A percentile compares a stretch with the other conserved stretches of the same genome.
Conservation (phyloP, 78 protist species). For the Mantamonas sphyraenae region DNA sequence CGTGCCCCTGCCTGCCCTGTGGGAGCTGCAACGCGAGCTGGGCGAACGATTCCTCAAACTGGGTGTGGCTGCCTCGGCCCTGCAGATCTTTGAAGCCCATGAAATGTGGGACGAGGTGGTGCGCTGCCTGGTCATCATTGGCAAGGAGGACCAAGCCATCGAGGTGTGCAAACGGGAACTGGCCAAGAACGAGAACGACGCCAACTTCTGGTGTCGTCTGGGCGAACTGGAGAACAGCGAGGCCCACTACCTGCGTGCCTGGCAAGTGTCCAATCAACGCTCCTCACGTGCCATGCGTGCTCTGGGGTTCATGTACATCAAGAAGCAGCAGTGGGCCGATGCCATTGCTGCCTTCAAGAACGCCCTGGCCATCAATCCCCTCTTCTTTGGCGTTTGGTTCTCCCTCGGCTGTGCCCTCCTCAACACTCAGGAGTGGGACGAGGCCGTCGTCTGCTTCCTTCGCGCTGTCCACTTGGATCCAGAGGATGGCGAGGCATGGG, state of each 20-base stretch:
- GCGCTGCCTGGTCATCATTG: conserved; percentile 36
- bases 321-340: conserved; percentile 12
- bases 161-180: background rate
- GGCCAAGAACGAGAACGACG: background rate
- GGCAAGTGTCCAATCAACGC: conserved; percentile 39
- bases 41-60: conserved; percentile 37
- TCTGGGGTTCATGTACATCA: conserved; percentile 26
- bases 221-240: conserved; percentile 27
- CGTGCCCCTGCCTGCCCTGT: background rate
- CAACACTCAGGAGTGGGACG: conserved; percentile 37
- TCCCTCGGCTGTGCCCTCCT: conserved; percentile 57
- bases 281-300: conserved; percentile 54
- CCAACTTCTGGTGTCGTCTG: conserved; percentile 30
- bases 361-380: conserved; percentile 52
- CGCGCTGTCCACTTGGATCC: conserved; percentile 46
- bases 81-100: conserved; percentile 16
- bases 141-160: background rate
- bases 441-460: conserved; percentile 25
- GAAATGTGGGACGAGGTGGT: conserved; percentile 67
- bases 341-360: conserved; percentile 19
- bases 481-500: conserved; percentile 55
- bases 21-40: conserved; percentile 35
- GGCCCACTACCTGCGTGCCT: conserved; percentile 26
- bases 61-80: conserved; percentile 57
- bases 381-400: conserved; percentile 54